Evolutionary conservation across 768 basidiomycete genomes (phyloP).

Genomic region (Mycena rebaudengoi): DNA sequence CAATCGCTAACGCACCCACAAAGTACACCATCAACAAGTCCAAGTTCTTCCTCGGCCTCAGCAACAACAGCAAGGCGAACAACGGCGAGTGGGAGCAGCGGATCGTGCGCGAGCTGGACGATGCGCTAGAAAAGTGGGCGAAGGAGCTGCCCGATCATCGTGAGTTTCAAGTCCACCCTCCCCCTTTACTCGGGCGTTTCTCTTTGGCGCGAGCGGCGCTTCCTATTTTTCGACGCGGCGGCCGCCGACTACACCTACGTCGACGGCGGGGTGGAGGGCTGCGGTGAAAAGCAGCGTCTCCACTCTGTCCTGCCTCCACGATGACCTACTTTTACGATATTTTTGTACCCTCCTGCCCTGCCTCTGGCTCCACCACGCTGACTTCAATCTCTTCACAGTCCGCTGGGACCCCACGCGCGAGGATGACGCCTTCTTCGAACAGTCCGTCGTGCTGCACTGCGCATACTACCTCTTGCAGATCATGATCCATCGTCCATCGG

Average conservation of each 20-base stretch:
- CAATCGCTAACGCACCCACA: too few species aligned
- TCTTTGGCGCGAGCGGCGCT: too few species aligned
- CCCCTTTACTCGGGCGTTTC: conserved; percentile 63
- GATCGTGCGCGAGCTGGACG: conserved; percentile 77
- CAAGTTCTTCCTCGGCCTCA: conserved; percentile 59
- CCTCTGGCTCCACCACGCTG: too few species aligned
- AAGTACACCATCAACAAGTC: conserved; percentile 82
- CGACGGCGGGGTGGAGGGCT: not conserved
- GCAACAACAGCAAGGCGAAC: conserved; percentile 51
- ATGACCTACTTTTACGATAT: too few species aligned
- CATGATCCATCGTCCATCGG: conserved; percentile 79
- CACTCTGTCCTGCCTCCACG: too few species aligned
- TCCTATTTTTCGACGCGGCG: too few species aligned
- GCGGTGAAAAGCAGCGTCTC: too few species aligned
- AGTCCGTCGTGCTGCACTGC: conserved; percentile 63
- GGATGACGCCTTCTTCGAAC: conserved; percentile 54
- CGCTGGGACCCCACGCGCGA: conserved; percentile 53
- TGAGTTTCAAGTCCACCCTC: conserved; percentile 40
- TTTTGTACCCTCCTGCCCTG: too few species aligned
- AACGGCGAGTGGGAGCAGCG: conserved; percentile 65
- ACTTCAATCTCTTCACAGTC: conserved; percentile 34
- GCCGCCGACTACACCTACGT: too few species aligned
- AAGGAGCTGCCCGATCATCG: conserved; percentile 70
- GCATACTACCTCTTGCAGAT: conserved; percentile 67
- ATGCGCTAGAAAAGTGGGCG: conserved; percentile 81